Evolutionary conservation across 2,329 filamentous ascomycete species (phyloP), one percentile per base, ranked within the genome.

Genomic region (Fusarium sp.): DNA sequence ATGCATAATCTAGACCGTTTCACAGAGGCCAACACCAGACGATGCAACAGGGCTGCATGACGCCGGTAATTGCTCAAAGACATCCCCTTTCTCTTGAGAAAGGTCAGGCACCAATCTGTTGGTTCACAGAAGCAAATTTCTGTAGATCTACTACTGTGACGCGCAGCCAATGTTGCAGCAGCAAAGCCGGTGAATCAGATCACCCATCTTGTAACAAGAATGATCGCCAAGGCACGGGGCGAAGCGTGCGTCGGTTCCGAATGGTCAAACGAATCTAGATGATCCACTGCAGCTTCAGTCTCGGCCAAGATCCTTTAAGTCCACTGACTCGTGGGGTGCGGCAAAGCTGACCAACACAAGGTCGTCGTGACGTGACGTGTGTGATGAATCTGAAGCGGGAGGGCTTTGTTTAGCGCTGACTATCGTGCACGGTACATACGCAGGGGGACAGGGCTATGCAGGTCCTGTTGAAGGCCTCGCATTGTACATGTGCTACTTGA

Each of bases 371-470:
- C 23, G 42, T 53, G 50, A 53, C 50, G 31, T 34, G 50, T 40
- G 34, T 54, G 58, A 64, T n/a, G 20, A 31, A 53, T 27, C 42
- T 49, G 33, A 40, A 18, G 31, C 31, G 23, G 8, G 10, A 50
- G 18, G 18, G 3, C 11, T 25, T 25, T 55, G 18, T 7, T 46
- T 58, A 51, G 56, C 42, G 56, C 56, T 58, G 31, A 58, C 56
- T 11, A 4, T n/a, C 3, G 14, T 54, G 18, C n/a, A 38, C 11
- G 10, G 10, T 16, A 42, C 23, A 6, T 8, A 42, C 25, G 53
- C 53, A 56, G 53, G 42, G 56, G 56, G 25, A 8, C 16, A 51
- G 11, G 11, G 27, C 14, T n/a, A 46, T 50, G 16, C 31, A 50
- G 46, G 54, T 40, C 40, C 51, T 51, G 16, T 18, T 25, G n/a